phyloP scores from a whole-genome alignment of 1,284 basidiomycete genomes.

The Cryptococcus depauperatus region DNA sequence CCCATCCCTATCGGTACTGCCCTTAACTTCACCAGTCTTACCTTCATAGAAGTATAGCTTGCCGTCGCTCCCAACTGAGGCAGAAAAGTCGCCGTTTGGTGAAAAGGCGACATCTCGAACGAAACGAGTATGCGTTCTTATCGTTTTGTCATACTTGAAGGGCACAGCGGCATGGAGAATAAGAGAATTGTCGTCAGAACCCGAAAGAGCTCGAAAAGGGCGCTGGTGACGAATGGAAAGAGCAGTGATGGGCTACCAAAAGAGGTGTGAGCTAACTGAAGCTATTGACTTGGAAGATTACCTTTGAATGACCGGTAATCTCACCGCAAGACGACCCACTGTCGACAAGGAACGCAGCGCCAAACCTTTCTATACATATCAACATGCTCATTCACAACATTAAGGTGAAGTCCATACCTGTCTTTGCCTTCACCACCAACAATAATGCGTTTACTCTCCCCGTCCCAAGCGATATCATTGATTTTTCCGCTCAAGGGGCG shows the following conservation, averaged over 20 bases:
- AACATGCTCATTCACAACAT: too few species aligned
- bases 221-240: conserved; percentile 83
- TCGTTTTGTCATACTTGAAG: conserved; percentile 85
- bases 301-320: conserved; percentile 87
- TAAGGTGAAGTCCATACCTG: conserved; percentile 51
- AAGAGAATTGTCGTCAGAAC: conserved; percentile 72
- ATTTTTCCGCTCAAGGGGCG: conserved; percentile 74
- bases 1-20: conserved; percentile 54
- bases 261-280: background rate
- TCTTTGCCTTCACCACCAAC: conserved; percentile 93
- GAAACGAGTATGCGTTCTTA: conserved; percentile 85
- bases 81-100: conserved; percentile 72
- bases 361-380: conserved; percentile 53
- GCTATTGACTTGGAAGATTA: conserved; percentile 25
- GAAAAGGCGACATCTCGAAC: conserved; percentile 86
- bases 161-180: conserved; percentile 71
- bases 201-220: conserved; percentile 84
- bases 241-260: conserved; percentile 65
- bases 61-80: conserved; percentile 82
- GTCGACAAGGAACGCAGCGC: conserved; percentile 79
- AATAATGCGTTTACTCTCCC: conserved; percentile 90
- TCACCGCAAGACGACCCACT: conserved; percentile 86
- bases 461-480: conserved; percentile 94
- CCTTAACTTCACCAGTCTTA: conserved; percentile 70
- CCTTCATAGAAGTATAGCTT: conserved; percentile 89